Percentiles rank a stretch among this genome's conserved stretches.
Conservation (phyloP, 2,329 filamentous ascomycete genomes). For the Orbilia ellipsospora region DNA sequence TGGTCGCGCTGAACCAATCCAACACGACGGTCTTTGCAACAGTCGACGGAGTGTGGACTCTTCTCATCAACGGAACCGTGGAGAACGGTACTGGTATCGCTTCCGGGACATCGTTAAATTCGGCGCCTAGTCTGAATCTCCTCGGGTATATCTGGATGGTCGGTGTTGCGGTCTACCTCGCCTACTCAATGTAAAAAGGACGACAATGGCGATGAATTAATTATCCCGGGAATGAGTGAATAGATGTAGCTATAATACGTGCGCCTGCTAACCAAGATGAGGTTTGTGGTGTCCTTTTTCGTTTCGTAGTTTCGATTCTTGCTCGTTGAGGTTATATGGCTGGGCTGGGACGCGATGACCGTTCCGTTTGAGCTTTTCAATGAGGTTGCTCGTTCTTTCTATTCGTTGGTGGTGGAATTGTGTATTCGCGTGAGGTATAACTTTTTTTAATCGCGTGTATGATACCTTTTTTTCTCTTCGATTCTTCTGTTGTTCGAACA, state of each 20-base stretch:
- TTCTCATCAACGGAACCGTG: slow-evolving; percentile 80
- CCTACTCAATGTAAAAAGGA: slow-evolving; percentile 38
- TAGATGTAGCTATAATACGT: too few relatives aligned
- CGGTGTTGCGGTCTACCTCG: slow-evolving; percentile 33
- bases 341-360: too few relatives aligned
- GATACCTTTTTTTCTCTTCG: slow-evolving; percentile 12
- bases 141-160: slow-evolving; percentile 50
- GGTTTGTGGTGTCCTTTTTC: too few relatives aligned
- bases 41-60: slow-evolving; percentile 71
- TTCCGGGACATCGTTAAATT: slow-evolving; percentile 59
- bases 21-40: slow-evolving; percentile 71
- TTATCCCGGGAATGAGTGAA: too few relatives aligned
- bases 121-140: slow-evolving; percentile 19
- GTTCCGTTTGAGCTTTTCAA: slow-evolving; percentile 1
- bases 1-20: slow-evolving; percentile 71
- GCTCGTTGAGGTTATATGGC: too few relatives aligned
- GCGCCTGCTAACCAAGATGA: too few relatives aligned
- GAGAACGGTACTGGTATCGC: slow-evolving; percentile 73
- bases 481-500: slow-evolving; percentile 5
- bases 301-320: too few relatives aligned
- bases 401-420: neutral
- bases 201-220: too few relatives aligned
- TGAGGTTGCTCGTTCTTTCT: slow-evolving; percentile 3
- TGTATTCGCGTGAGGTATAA: neutral
- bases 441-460: slow-evolving; percentile 23